Evolutionary conservation across 2,329 filamentous ascomycete species (phyloP).

Genomic region (Teratosphaeria epicoccoides): DNA sequence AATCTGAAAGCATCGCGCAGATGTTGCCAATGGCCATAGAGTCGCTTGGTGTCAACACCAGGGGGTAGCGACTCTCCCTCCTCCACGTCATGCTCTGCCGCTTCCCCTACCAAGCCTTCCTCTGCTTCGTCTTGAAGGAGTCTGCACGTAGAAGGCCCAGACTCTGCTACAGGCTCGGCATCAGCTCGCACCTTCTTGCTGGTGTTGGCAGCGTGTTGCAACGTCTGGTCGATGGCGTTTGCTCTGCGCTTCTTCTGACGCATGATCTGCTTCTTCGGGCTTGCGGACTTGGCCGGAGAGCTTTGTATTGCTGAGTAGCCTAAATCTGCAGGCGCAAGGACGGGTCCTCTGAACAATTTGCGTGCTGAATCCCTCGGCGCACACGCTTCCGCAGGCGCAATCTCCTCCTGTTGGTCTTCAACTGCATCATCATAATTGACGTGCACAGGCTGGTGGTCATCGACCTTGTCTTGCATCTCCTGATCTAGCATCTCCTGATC

Average conservation of each 20-base stretch:
- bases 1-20: conserved; percentile 2
- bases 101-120: not conserved
- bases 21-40: conserved; percentile 5
- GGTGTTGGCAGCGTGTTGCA: not conserved
- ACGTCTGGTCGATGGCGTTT: not conserved
- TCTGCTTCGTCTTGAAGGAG: not conserved
- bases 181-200: not conserved
- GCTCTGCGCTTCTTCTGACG: not conserved
- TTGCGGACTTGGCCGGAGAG: not conserved
- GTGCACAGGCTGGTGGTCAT: not conserved
- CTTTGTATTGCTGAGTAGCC: not conserved
- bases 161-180: not conserved
- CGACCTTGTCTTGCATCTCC: not conserved
- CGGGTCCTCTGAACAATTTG: not conserved
- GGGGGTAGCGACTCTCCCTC: not conserved
- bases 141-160: not conserved
- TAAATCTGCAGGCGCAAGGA: not conserved
- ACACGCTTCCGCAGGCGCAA: not conserved
- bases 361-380: not conserved
- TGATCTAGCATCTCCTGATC: not conserved
- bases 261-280: not conserved
- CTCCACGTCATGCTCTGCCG: not conserved
- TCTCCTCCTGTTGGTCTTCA: not conserved
- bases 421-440: not conserved
- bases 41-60: not conserved